Conservation (phyloP, 192 early-diverging fungal genomes). For the Diversispora eburnea region DNA sequence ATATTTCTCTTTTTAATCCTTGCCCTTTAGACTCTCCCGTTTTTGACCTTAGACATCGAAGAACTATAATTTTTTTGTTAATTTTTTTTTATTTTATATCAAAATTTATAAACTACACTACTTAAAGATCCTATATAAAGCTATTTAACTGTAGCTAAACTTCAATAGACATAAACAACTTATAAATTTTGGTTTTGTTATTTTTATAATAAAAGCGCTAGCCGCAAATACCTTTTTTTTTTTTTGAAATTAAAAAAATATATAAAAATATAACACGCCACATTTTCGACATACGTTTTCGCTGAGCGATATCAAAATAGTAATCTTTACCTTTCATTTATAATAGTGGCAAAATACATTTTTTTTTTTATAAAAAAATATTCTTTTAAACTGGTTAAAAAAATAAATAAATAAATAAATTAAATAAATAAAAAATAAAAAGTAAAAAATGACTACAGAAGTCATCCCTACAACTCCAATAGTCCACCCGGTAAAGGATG, state of each 20-base stretch:
- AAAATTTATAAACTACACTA: background rate
- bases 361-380: too few species aligned
- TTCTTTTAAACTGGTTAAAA: too few species aligned
- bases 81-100: background rate
- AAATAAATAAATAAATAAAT: background rate
- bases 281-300: background rate
- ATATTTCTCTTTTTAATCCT: conserved; percentile 4
- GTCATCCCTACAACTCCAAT: conserved; percentile 1
- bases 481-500: background rate
- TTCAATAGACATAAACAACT: background rate
- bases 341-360: background rate
- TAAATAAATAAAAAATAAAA: too few species aligned
- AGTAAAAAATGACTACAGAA: conserved; percentile 2
- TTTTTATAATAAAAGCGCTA: background rate
- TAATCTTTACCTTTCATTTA: background rate
- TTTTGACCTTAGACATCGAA: background rate
- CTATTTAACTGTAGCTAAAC: background rate
- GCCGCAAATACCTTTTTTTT: background rate
- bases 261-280: conserved; percentile 1
- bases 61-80: background rate
- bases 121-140: conserved; percentile 3
- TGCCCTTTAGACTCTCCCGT: background rate
- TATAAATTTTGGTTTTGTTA: background rate
- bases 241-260: background rate
- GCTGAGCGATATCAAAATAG: conserved; percentile 3